Conservation (phyloP, 306 rosid genomes). For the Cicer chorassanicum region DNA sequence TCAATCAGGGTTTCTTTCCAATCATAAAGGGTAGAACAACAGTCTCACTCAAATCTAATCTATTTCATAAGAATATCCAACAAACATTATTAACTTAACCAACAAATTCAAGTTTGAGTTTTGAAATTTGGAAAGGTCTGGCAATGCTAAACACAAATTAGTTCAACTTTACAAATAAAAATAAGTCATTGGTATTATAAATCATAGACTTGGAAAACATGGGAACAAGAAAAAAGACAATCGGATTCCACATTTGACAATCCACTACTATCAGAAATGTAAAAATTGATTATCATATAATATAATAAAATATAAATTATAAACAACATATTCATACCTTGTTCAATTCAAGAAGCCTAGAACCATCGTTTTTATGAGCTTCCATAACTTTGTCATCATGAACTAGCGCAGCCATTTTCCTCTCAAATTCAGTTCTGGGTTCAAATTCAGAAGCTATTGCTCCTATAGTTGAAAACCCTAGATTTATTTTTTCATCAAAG, state of each 20-base stretch:
- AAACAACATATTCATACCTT: constrained; percentile 53
- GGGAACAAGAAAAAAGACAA: background rate
- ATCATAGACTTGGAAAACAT: constrained; percentile 13
- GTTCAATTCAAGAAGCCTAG: constrained; percentile 82
- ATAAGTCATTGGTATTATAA: constrained; percentile 11
- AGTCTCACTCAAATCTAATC: constrained; percentile 11
- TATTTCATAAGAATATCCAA: background rate
- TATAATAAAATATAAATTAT: background rate
- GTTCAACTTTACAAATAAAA: constrained; percentile 11
- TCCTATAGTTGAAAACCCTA: constrained; percentile 86
- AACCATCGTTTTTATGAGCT: constrained; percentile 85
- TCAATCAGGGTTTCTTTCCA: background rate
- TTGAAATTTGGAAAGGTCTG: constrained; percentile 16
- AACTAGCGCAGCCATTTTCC: constrained; percentile 74
- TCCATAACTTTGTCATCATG: constrained; percentile 63
- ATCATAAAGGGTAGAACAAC: background rate
- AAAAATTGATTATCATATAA: constrained; percentile 6
- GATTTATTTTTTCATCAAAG: constrained; percentile 65
- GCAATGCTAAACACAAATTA: background rate
- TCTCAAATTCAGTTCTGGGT: constrained; percentile 91
- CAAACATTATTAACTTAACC: constrained; percentile 10
- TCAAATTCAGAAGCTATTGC: constrained; percentile 85
- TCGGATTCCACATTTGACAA: constrained; percentile 14
- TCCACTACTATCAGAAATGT: background rate
- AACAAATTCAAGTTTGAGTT: constrained; percentile 24